Percentiles rank a stretch among this genome's conserved stretches.
These are phyloP conservation scores for Albizia julibrissin DNA, from an alignment of 306 rosid species.

Conservation along the genomic window DNA sequence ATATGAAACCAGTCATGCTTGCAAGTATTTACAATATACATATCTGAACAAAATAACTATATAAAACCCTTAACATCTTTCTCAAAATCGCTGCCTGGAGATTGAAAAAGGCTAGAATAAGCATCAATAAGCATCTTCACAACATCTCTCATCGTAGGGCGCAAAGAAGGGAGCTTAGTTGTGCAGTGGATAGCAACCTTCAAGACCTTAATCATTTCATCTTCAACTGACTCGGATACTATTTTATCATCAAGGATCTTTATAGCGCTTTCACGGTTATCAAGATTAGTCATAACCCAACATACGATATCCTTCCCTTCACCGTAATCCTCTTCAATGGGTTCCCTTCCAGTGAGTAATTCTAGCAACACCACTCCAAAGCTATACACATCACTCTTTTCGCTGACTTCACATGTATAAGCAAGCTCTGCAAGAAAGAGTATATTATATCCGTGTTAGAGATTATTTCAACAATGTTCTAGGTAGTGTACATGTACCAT, in stretches of 20 bases:
- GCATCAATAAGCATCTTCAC: conserved; percentile 81
- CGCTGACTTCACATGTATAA: conserved; percentile 69
- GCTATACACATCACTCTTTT: conserved; percentile 91
- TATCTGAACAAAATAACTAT: conserved; percentile 23
- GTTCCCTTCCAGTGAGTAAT: conserved; percentile 73
- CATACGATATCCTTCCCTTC: conserved; percentile 89
- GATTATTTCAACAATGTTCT: background rate
- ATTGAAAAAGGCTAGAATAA: conserved; percentile 50
- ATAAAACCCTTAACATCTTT: conserved; percentile 34
- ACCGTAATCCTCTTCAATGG: conserved; percentile 82
- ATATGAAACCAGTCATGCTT: background rate
- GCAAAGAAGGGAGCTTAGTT: conserved; percentile 75
- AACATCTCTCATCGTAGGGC: conserved; percentile 93
- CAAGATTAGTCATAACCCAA: conserved; percentile 74
- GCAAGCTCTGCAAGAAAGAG: conserved; percentile 72
- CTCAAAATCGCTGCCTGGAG: conserved; percentile 22
- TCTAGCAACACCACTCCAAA: conserved; percentile 89
- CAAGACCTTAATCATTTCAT: conserved; percentile 72
- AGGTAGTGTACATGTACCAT: background rate
- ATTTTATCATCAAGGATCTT: conserved; percentile 67
- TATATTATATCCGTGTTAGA: background rate
- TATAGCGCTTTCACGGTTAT: conserved; percentile 53
- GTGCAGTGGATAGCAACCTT: conserved; percentile 80
- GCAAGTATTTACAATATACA: background rate
- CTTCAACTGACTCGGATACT: conserved; percentile 43